These are phyloP conservation scores for Eutrema yunnanense DNA, from an alignment of 345 rosid species.

Conservation along the genomic window DNA sequence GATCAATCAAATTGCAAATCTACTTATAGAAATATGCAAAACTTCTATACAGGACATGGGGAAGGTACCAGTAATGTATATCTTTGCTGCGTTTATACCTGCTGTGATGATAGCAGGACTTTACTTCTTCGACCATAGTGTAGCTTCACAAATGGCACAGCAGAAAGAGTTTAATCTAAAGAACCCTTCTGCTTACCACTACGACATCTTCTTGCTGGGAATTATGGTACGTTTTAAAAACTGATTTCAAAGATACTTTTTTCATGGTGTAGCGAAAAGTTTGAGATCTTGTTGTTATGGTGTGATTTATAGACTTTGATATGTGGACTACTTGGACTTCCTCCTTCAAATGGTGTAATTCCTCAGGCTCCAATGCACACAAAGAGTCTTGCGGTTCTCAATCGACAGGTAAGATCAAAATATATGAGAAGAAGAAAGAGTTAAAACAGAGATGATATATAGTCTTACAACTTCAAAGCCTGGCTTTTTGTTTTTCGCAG, in stretches of 20 bases:
- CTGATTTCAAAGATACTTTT: neutral
- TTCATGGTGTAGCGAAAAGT: neutral
- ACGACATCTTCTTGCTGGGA: constrained; percentile 71
- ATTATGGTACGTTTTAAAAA: constrained; percentile 36
- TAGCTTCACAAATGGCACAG: constrained; percentile 86
- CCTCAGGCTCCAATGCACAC: constrained; percentile 95
- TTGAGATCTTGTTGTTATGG: constrained; percentile 5
- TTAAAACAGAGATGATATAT: neutral
- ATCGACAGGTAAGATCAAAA: constrained; percentile 45
- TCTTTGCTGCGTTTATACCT: constrained; percentile 70
- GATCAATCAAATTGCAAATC: neutral
- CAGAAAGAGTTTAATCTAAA: constrained; percentile 75
- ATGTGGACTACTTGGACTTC: constrained; percentile 81
- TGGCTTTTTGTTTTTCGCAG: constrained; percentile 25
- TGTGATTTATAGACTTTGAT: constrained; percentile 54
- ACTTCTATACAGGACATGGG: constrained; percentile 60
- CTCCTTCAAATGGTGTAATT: constrained; percentile 91
- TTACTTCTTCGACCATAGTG: constrained; percentile 88
- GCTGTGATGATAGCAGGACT: constrained; percentile 82
- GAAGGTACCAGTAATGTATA: constrained; percentile 61
- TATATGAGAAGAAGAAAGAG: neutral
- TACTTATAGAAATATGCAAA: neutral
- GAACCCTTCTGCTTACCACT: constrained; percentile 79
- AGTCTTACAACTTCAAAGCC: neutral
- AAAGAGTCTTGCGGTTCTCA: constrained; percentile 74